Conservation (phyloP, 257 asterid species). For the Parsonsia alboflavescens region DNA sequence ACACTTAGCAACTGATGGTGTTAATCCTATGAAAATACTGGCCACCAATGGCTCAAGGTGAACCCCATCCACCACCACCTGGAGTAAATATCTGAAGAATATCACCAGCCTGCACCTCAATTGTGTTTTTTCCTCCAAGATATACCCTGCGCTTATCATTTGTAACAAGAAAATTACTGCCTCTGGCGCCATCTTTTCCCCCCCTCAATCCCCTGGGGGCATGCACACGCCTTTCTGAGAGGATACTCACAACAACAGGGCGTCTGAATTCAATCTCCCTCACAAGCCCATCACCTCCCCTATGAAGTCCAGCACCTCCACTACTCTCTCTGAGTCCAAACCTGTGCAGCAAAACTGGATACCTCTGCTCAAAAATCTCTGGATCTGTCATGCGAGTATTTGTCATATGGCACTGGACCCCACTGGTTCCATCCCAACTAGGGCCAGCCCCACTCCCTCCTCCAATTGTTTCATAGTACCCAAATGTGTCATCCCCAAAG, state of each 20-base stretch:
- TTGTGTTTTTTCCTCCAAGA: slow-evolving; percentile 89
- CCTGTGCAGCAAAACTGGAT: slow-evolving; percentile 73
- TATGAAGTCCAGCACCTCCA: slow-evolving; percentile 71
- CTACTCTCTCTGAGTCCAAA: slow-evolving; percentile 76
- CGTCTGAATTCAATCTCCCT: slow-evolving; percentile 82
- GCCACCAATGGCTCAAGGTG: slow-evolving; percentile 13
- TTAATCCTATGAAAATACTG: neutral
- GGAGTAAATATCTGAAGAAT: slow-evolving; percentile 82
- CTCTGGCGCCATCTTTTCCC: slow-evolving; percentile 72
- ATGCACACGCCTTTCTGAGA: slow-evolving; percentile 91
- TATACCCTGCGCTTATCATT: slow-evolving; percentile 55
- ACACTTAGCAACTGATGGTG: neutral
- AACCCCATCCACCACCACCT: slow-evolving; percentile 98
- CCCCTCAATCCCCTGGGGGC: slow-evolving; percentile 87
- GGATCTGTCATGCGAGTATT: slow-evolving; percentile 98
- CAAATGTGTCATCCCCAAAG: slow-evolving; percentile 79
- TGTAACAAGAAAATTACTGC: slow-evolving; percentile 67
- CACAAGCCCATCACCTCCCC: slow-evolving; percentile 87
- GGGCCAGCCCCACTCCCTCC: slow-evolving; percentile 98
- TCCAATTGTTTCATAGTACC: slow-evolving; percentile 90
- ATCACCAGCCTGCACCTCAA: slow-evolving; percentile 76
- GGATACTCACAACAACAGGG: slow-evolving; percentile 76
- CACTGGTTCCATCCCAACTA: slow-evolving; percentile 84
- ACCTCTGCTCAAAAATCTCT: slow-evolving; percentile 90
- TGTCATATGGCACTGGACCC: slow-evolving; percentile 99